Base-by-base conservation (phyloP, 441 rosid species). In the Rhodomyrtus psidioides region DNA sequence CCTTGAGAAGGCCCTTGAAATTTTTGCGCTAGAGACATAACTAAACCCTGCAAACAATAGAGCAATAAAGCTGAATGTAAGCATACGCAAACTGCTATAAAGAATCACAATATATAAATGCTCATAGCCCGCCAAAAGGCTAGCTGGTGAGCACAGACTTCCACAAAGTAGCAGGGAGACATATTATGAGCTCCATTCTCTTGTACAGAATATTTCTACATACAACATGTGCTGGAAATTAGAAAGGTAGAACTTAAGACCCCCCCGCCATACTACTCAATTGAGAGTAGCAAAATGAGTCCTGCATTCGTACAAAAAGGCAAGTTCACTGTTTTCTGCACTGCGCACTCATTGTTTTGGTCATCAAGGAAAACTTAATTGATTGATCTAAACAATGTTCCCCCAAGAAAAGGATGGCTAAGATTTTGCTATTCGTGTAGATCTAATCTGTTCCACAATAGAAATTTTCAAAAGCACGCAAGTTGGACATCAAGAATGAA, bases 1-100 rank as follows among this genome's bases (percentile, higher is more conserved):
- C 92, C 90, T 90, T 87, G 91, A 58, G 96, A 91, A 55, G 94
- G 91, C 60, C 98, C 98, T 83, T 91, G 84, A 56, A 92, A 89
- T 91, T 86, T 96, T 84, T 89, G 89, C 44, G 92, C 86, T 84
- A 94, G 85, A 84, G 95, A 93, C 44, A 92, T 88, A 86, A 88
- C 90, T 82, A 87, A 89, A 83, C 88, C 88, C 99, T 97, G 96
- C 92, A 86, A 86, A 85, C n/a, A 83, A 26, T 75, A 51, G 76
- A 15, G 55, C n/a, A 83, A 26, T 75, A 51, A 82, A 15, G 55
- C 42, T 75, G 58, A 82, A 34, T 53, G 42, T 42, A 59, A n/a
- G 14, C 39, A 84, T 75, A 55, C 6, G 81, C 65, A 53, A 46
- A 23, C 83, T 53, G 26, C 85, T 34, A 26, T 53, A 56, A 83